Conservation (phyloP, 768 basidiomycete species). For the Fibroporia radiculosa region DNA sequence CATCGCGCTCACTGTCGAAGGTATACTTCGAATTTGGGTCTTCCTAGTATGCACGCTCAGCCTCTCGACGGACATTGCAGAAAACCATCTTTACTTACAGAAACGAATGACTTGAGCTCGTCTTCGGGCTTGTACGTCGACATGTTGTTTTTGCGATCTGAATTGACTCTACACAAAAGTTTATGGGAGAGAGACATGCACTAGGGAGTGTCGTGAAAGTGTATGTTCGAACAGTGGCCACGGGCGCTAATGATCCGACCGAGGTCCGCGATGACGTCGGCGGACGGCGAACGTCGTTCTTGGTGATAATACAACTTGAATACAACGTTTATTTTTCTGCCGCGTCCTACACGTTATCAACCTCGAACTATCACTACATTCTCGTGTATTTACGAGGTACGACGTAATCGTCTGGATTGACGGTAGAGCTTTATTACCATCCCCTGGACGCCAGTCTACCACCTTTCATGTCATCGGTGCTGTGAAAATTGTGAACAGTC, state of each 20-base stretch:
- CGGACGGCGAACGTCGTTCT: neutral
- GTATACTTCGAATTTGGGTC: slow-evolving; percentile 46
- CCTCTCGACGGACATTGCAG: neutral
- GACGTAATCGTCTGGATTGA: neutral
- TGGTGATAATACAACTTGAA: neutral
- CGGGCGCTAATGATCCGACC: neutral
- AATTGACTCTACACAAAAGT: slow-evolving; percentile 15
- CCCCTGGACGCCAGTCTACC: slow-evolving; percentile 65
- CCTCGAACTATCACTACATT: neutral
- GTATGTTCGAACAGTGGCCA: neutral
- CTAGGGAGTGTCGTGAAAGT: neutral
- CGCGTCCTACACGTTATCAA: neutral
- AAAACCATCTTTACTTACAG: slow-evolving; percentile 14
- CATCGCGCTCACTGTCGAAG: slow-evolving; percentile 55
- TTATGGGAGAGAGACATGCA: slow-evolving; percentile 20
- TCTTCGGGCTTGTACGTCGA: slow-evolving; percentile 21
- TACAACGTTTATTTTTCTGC: neutral
- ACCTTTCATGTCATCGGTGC: slow-evolving; percentile 61
- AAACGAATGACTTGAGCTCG: slow-evolving; percentile 30
- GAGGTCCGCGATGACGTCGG: neutral
- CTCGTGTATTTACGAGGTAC: neutral
- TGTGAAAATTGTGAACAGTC: slow-evolving; percentile 21
- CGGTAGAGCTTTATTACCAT: slow-evolving; percentile 32
- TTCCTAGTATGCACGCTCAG: slow-evolving; percentile 25
- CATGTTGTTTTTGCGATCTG: slow-evolving; percentile 4